Percentiles rank a stretch among this genome's conserved stretches.
phyloP scores from a whole-genome alignment of 306 rosid species.

The Quercus engelmannii region DNA sequence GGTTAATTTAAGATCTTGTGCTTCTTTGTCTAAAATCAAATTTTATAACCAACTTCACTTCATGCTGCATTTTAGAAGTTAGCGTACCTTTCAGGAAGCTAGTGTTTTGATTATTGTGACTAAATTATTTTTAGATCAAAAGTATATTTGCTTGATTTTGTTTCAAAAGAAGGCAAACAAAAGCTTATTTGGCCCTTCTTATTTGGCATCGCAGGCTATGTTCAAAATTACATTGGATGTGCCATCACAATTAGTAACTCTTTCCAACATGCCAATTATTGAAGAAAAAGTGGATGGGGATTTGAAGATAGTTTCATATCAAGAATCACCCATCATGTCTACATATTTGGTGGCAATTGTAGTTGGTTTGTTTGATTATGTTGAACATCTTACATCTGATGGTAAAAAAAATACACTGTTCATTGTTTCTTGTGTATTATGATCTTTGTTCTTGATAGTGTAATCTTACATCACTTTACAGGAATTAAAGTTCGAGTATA shows the following conservation, averaged over 20 bases:
- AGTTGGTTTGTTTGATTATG: slow-evolving; percentile 84
- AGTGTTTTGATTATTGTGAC: background rate
- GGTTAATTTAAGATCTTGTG: no score
- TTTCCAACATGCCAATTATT: slow-evolving; percentile 87
- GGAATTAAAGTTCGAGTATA: slow-evolving; percentile 92
- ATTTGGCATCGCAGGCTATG: slow-evolving; percentile 61
- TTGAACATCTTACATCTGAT: slow-evolving; percentile 80
- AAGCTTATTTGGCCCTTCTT: background rate
- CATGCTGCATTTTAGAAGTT: background rate
- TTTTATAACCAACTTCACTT: background rate
- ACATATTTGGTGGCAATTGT: slow-evolving; percentile 91
- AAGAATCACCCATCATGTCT: slow-evolving; percentile 90
- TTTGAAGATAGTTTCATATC: slow-evolving; percentile 60
- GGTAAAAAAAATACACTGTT: slow-evolving; percentile 36
- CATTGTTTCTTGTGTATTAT: slow-evolving; percentile 4
- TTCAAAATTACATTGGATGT: slow-evolving; percentile 87
- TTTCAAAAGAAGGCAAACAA: background rate
- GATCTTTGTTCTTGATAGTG: slow-evolving; percentile 3
- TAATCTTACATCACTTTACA: slow-evolving; percentile 26
- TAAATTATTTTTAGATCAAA: background rate
- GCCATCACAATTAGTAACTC: slow-evolving; percentile 71
- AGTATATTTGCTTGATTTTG: background rate
- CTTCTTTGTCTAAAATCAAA: no score
- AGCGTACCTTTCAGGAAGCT: background rate
- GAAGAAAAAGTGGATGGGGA: slow-evolving; percentile 63